Percentiles rank a stretch among this genome's conserved stretches.
Conservation (phyloP, 2,329 filamentous ascomycete species). For the Fusarium graminum region DNA sequence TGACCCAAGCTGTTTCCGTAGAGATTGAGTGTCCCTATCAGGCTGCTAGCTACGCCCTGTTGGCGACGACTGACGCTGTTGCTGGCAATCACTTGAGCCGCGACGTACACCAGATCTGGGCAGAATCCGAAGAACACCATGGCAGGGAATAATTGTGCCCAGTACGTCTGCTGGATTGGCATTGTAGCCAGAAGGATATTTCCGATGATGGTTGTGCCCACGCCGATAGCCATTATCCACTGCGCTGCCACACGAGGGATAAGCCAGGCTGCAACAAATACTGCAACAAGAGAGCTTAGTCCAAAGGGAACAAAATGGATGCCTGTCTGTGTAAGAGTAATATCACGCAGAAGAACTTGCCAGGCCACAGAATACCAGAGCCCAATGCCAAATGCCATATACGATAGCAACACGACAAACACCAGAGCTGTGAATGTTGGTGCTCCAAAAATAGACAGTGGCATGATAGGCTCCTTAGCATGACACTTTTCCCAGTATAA, state of each 20-base stretch:
- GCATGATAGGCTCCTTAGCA: constrained; percentile 60
- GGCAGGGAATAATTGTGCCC: constrained; percentile 58
- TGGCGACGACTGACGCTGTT: constrained; percentile 62
- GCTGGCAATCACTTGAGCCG: constrained; percentile 66
- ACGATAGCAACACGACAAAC: constrained; percentile 59
- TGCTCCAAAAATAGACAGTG: constrained; percentile 59
- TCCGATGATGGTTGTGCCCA: constrained; percentile 26
- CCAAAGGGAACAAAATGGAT: constrained; percentile 17
- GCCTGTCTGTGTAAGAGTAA: constrained; percentile 48
- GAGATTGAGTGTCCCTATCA: constrained; percentile 59
- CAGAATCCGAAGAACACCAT: constrained; percentile 53
- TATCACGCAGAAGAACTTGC: constrained; percentile 59
- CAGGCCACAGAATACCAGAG: constrained; percentile 64
- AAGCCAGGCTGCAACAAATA: constrained; percentile 55
- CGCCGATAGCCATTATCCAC: constrained; percentile 62
- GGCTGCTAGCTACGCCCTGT: constrained; percentile 64
- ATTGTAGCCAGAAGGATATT: constrained; percentile 55
- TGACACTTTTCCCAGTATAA: constrained; percentile 59
- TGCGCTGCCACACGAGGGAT: constrained; percentile 62
- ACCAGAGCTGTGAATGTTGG: constrained; percentile 60
- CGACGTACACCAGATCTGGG: constrained; percentile 64
- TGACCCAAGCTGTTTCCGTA: constrained; percentile 52
- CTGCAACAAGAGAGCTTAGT: constrained; percentile 11
- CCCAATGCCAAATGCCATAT: constrained; percentile 62
- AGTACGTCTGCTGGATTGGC: constrained; percentile 59